A percentile compares a stretch with the other conserved stretches of the same genome.
Evolutionary conservation across 208 protist genomes (phyloP).

Genomic region (Leishmania martiniquensis): DNA sequence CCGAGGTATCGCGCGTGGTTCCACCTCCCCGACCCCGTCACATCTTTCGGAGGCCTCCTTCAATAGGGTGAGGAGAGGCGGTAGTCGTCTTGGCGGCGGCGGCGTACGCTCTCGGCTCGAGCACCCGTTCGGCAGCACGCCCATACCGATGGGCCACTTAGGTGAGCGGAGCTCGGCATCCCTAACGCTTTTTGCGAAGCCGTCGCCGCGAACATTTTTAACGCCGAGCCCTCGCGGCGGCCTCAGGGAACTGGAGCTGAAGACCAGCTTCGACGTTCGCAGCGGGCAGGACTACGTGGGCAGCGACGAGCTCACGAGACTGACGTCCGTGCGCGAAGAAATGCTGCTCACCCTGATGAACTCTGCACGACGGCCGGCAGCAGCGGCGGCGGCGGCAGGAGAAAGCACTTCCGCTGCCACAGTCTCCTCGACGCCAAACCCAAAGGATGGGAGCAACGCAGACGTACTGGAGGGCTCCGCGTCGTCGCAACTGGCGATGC

Average conservation of each 20-base stretch:
- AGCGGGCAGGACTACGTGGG: constrained; percentile 18
- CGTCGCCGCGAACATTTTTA: constrained; percentile 21
- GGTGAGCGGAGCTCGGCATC: constrained; percentile 16
- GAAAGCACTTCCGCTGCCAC: not conserved
- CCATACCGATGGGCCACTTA: constrained; percentile 5
- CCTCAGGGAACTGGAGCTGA: constrained; percentile 12
- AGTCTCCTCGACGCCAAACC: not conserved
- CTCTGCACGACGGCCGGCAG: constrained; percentile 1
- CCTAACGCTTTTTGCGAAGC: constrained; percentile 27
- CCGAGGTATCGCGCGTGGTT: not conserved
- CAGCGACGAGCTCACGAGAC: constrained; percentile 33
- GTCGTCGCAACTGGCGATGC: constrained; percentile 15
- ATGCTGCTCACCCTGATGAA: constrained; percentile 28
- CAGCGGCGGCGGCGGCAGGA: not conserved
- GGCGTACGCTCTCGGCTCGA: constrained; percentile 5
- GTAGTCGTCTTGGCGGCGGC: constrained; percentile 14
- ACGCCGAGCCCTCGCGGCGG: constrained; percentile 31
- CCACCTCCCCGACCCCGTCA: constrained; percentile 27
- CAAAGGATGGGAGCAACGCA: not conserved
- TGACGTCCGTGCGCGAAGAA: constrained; percentile 30
- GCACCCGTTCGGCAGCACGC: constrained; percentile 14
- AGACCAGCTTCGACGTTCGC: constrained; percentile 19
- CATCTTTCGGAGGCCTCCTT: constrained; percentile 26
- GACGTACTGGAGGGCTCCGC: constrained; percentile 3
- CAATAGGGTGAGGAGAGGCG: constrained; percentile 8